Percentiles rank a stretch among this genome's conserved stretches.
Evolutionary conservation across 176 grass and related monocot species (phyloP).

Genomic region (Carex pumila): DNA sequence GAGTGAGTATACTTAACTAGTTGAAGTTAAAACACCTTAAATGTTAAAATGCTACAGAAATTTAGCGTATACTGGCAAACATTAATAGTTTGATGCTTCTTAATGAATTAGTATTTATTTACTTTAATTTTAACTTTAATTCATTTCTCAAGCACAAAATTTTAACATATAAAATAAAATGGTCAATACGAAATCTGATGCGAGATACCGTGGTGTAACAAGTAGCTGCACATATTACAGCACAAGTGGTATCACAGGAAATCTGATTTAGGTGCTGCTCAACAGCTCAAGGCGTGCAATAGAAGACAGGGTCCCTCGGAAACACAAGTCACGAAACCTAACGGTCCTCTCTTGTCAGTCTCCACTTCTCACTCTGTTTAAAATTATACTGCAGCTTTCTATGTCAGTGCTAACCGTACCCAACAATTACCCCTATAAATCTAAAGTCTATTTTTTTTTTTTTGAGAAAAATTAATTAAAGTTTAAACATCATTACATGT

Average conservation of each 20-base stretch:
- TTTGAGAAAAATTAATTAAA: background rate
- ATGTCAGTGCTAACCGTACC: background rate
- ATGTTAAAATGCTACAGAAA: too few relatives aligned
- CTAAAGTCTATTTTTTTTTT: background rate
- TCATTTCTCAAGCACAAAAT: too few relatives aligned
- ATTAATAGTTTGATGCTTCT: too few relatives aligned
- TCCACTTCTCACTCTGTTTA: background rate
- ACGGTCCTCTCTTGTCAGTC: background rate
- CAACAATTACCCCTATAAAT: background rate
- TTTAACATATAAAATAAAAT: background rate
- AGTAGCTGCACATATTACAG: background rate
- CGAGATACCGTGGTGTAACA: background rate
- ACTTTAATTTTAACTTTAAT: too few relatives aligned
- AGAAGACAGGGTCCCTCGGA: background rate
- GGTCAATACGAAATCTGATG: background rate
- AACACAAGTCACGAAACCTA: slow-evolving; percentile 7
- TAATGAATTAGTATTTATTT: too few relatives aligned
- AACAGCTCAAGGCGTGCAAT: background rate
- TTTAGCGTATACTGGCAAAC: too few relatives aligned
- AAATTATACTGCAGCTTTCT: background rate
- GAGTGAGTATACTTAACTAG: too few relatives aligned
- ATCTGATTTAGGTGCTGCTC: background rate
- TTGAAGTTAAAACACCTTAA: too few relatives aligned
- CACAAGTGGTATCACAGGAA: background rate
- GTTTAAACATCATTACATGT: background rate